These are phyloP conservation scores for Podospora australis DNA, from an alignment of 495 filamentous ascomycete genomes.

Conservation along the genomic window DNA sequence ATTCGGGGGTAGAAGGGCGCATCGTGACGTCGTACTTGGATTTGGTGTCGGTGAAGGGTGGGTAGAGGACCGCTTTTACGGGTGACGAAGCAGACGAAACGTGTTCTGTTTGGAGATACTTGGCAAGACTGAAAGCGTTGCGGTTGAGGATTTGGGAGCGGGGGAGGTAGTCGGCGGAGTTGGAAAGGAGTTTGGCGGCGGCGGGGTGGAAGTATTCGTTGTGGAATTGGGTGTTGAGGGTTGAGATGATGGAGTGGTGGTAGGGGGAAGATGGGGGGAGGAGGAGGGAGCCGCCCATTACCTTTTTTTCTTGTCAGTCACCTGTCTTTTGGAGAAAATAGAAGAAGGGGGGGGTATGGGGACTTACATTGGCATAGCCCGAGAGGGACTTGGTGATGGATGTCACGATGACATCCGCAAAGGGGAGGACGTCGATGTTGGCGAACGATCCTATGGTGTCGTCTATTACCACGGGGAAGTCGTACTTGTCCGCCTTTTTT, in stretches of 20 bases:
- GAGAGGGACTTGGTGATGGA: constrained; percentile 46
- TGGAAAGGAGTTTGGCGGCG: constrained; percentile 34
- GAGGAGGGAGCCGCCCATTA: constrained; percentile 42
- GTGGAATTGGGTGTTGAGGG: constrained; percentile 23
- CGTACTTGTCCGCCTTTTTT: constrained; percentile 39
- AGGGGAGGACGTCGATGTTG: constrained; percentile 40
- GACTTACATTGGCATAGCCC: constrained; percentile 46
- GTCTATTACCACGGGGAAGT: constrained; percentile 42
- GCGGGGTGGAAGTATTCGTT: constrained; percentile 38
- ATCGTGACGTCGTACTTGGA: constrained; percentile 31
- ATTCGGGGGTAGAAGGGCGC: constrained; percentile 29
- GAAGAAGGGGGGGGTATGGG: constrained; percentile 26
- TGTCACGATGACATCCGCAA: constrained; percentile 40
- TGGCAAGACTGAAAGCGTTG: constrained; percentile 36
- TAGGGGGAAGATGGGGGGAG: constrained; percentile 33
- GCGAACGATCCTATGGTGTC: constrained; percentile 45
- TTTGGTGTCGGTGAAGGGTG: constrained; percentile 24
- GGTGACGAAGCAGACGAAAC: constrained; percentile 20
- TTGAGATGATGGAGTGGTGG: constrained; percentile 24
- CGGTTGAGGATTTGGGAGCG: constrained; percentile 36
- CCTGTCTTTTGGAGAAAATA: constrained; percentile 14
- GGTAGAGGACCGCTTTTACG: constrained; percentile 36
- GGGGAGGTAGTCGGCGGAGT: constrained; percentile 34
- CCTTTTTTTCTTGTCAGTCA: too few relatives aligned
- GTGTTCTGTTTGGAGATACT: constrained; percentile 22